Base-by-base conservation (phyloP, 2,329 filamentous ascomycete species). In the Fusarium neocosmosporiellum region DNA sequence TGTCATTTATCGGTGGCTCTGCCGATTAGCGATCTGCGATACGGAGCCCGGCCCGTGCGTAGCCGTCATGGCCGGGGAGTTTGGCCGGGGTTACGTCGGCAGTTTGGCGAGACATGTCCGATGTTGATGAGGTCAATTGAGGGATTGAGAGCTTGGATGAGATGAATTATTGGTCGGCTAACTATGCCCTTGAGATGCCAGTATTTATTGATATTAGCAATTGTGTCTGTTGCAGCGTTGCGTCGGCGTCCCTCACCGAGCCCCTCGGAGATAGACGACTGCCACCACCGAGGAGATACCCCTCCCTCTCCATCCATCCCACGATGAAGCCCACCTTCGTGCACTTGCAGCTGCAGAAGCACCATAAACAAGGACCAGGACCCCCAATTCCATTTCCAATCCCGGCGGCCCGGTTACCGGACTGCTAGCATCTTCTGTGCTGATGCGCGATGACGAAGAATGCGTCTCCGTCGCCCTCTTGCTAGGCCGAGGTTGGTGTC, bases 11-110 rank as follows among this genome's bases (percentile, higher is more conserved):
- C 61, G 22, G 29, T 59, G 53, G 31, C 54, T 24, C 53, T 48
- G 20, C 39, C n/a, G 61, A 58, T 46, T 33, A 48, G 36, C 53
- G 50, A 58, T 43, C 31, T 48, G 29, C 39, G 54, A 60, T 61
- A 64, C 63, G 60, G 71, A 53, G 41, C 36, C 66, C 43, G 71
- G 71, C 34, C 71, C 67, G 72, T 69, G 29, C 69, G 31, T 74
- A 72, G 55, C 69, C 65, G 61, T 71, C 36, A 34, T 34, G 13
- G 37, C 63, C 31, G 37, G 59, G 65, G 20, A 18, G 43, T 46
- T 46, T 22, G 46, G 61, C 33, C 65, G 64, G 67, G 54, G 48
- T 63, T 63, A 53, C 36, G 58, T 66, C 70, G 66, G 72, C 14
- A 69, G 66, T 69, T 69, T 57, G 65, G 24, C 55, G 64, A 74